Evolutionary conservation across 176 grass and related monocot genomes (phyloP).

Genomic region (Eragrostis curvula): DNA sequence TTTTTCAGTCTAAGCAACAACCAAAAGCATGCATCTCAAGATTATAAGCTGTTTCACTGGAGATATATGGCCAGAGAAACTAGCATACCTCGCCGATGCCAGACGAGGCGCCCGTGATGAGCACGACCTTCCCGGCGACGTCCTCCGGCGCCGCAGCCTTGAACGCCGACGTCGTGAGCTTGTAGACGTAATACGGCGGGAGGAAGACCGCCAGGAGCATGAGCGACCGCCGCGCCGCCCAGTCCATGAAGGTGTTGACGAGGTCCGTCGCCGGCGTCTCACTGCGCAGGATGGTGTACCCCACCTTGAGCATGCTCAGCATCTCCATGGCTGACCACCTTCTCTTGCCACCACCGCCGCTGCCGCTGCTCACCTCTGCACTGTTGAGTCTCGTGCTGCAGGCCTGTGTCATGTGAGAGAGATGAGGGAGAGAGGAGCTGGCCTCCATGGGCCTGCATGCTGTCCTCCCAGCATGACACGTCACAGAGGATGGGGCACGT

Average conservation of each 20-base stretch:
- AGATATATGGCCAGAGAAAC: background rate
- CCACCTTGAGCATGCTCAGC: conserved; percentile 57
- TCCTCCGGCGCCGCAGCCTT: conserved; percentile 54
- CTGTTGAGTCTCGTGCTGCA: background rate
- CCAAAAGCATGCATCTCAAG: background rate
- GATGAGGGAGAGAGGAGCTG: background rate
- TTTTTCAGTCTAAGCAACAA: background rate
- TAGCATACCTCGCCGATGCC: conserved; percentile 67
- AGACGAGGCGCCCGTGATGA: conserved; percentile 71
- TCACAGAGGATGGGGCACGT: conserved; percentile 10
- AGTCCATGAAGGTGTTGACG: conserved; percentile 59
- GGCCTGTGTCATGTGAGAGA: background rate
- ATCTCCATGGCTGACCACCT: conserved; percentile 39
- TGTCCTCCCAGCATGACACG: conserved; percentile 4
- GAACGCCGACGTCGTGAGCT: conserved; percentile 42
- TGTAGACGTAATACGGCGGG: conserved; percentile 62
- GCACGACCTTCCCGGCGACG: conserved; percentile 60
- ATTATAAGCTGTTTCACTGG: background rate
- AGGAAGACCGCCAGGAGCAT: conserved; percentile 52
- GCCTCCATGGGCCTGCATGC: background rate
- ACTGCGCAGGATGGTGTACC: conserved; percentile 54
- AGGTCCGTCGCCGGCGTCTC: conserved; percentile 59
- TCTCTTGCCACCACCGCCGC: background rate
- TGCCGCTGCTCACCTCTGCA: background rate
- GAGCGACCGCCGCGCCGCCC: conserved; percentile 46